Conservation (phyloP, 345 rosid species). For the Citrus mangshanensis region DNA sequence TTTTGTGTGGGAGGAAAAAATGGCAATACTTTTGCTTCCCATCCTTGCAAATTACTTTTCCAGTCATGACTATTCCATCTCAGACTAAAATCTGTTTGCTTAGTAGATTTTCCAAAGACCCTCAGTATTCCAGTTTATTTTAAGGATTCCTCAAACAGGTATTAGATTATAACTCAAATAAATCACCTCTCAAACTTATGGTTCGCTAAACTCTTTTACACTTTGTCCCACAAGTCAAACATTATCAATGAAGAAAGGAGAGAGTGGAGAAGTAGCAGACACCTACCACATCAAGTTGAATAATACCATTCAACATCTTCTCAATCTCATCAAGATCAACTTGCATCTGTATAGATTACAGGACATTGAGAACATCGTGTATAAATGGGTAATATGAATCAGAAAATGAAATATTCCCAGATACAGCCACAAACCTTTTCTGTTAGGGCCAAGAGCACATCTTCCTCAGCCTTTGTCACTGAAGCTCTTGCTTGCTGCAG, state of each 20-base stretch:
- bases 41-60: neutral
- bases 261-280: constrained; percentile 17
- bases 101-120: neutral
- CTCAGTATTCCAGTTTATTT: neutral
- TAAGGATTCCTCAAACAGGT: neutral
- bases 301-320: constrained; percentile 39
- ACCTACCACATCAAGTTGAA: constrained; percentile 74
- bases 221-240: neutral
- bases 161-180: neutral
- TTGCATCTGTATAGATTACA: constrained; percentile 54
- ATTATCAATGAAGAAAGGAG: neutral
- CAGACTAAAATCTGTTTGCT: neutral
- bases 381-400: constrained; percentile 5
- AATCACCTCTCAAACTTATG: neutral
- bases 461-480: constrained; percentile 77
- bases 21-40: neutral
- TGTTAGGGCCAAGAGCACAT: constrained; percentile 68
- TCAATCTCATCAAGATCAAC: constrained; percentile 61
- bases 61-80: neutral
- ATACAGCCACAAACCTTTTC: constrained; percentile 53
- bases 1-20: neutral
- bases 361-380: constrained; percentile 22
- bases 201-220: neutral
- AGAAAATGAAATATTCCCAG: constrained; percentile 14
- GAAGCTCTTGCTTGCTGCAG: constrained; percentile 69